Conservation (phyloP, 768 basidiomycete species). For the Thelephora ganbajun region DNA sequence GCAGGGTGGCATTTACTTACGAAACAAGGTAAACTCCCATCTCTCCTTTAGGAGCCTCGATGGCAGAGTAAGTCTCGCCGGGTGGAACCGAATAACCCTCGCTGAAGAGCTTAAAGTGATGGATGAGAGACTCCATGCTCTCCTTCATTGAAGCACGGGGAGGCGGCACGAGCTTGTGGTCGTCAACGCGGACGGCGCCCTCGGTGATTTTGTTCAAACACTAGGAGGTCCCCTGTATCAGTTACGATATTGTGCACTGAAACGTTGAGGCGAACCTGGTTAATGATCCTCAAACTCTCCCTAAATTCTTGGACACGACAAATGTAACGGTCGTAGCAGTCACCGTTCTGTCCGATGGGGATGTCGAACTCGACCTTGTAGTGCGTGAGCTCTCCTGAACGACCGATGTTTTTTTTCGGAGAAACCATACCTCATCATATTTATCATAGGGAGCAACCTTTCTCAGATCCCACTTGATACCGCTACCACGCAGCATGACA, state of each 20-base stretch:
- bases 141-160: conserved; percentile 98
- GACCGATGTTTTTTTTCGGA: too few relatives aligned
- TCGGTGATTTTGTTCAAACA: conserved; percentile 95
- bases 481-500: conserved; percentile 92
- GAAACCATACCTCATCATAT: conserved; percentile 63
- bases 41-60: conserved; percentile 98
- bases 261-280: conserved; percentile 32
- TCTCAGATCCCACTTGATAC: conserved; percentile 88
- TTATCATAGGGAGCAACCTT: conserved; percentile 92
- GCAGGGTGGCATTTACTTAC: conserved; percentile 28
- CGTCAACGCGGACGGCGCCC: conserved; percentile 88
- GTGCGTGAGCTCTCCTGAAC: neutral
- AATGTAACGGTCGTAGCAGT: conserved; percentile 95
- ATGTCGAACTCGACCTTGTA: conserved; percentile 87
- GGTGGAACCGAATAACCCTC: conserved; percentile 96
- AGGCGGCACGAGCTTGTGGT: conserved; percentile 94
- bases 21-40: conserved; percentile 98
- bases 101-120: conserved; percentile 98
- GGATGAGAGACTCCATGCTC: conserved; percentile 94
- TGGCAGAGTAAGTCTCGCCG: conserved; percentile 91
- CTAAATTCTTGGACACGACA: conserved; percentile 98
- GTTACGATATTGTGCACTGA: neutral
- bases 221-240: conserved; percentile 21
- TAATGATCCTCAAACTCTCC: conserved; percentile 81
- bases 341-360: conserved; percentile 92